Evolutionary conservation across 768 basidiomycete genomes (phyloP).

Genomic region (Kwoniella pini): DNA sequence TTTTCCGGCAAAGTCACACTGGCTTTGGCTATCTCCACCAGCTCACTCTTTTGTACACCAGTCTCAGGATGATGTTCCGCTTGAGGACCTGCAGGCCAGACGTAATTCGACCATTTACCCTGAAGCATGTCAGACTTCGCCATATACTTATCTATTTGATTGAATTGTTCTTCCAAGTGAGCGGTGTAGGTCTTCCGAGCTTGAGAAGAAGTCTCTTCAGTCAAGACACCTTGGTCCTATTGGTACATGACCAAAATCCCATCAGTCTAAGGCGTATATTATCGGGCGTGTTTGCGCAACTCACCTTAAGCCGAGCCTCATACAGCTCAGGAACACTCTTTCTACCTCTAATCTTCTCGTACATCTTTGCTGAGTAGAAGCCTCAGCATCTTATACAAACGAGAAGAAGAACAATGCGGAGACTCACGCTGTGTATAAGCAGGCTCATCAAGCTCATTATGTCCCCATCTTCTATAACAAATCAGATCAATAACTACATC

Average conservation of each 20-base stretch:
- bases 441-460: constrained; percentile 86
- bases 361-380: constrained; percentile 66
- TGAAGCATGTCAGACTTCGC: constrained; percentile 64
- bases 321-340: constrained; percentile 78
- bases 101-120: constrained; percentile 67
- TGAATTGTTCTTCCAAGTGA: constrained; percentile 66
- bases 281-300: constrained; percentile 45
- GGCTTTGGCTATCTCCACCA: constrained; percentile 66
- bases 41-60: constrained; percentile 62
- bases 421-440: constrained; percentile 69
- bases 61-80: constrained; percentile 67
- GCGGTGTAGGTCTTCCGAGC: constrained; percentile 65
- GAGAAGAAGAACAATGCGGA: neutral
- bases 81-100: constrained; percentile 64
- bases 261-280: neutral
- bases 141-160: constrained; percentile 58
- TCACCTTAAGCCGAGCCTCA: constrained; percentile 73
- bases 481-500: constrained; percentile 87
- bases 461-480: constrained; percentile 83
- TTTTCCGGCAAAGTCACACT: constrained; percentile 65
- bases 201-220: constrained; percentile 58
- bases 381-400: neutral
- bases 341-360: constrained; percentile 76
- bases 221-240: constrained; percentile 63
- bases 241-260: neutral